phyloP scores from a whole-genome alignment of 1,284 basidiomycete genomes.

The Papiliotrema terrestris region DNA sequence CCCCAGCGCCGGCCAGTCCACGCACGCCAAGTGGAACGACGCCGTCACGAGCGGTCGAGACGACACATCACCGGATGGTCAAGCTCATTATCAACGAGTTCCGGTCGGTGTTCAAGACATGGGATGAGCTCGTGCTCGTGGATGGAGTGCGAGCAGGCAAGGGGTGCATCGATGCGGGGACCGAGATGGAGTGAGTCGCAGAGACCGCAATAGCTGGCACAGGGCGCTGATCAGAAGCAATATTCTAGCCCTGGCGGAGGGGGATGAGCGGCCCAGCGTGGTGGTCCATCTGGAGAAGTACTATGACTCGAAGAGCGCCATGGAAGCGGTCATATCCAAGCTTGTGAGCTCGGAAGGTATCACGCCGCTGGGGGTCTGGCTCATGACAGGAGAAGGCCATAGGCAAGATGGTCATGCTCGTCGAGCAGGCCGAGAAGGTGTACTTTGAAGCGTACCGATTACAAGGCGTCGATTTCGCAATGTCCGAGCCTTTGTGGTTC shows the following conservation, averaged over 20 bases:
- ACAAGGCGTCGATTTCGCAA: conserved; percentile 27
- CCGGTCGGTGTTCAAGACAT: conserved; percentile 28
- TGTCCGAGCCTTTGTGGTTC: conserved; percentile 38
- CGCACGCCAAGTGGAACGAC: background rate
- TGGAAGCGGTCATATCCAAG: conserved; percentile 28
- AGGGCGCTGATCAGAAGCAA: conserved; percentile 22
- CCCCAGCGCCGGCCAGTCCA: conserved; percentile 7
- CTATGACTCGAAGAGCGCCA: conserved; percentile 10
- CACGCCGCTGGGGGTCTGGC: background rate
- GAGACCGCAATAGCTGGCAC: background rate
- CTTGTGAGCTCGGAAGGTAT: conserved; percentile 25
- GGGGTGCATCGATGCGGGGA: conserved; percentile 33
- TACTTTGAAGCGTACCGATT: conserved; percentile 36
- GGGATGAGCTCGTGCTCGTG: conserved; percentile 40
- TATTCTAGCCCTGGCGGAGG: conserved; percentile 25
- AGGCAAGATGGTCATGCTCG: conserved; percentile 27
- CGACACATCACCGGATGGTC: conserved; percentile 43
- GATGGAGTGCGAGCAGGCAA: conserved; percentile 42
- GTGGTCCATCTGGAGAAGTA: conserved; percentile 22
- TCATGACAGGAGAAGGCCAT: conserved; percentile 31
- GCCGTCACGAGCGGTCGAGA: conserved; percentile 16
- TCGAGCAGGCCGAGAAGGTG: conserved; percentile 41
- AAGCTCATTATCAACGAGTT: conserved; percentile 37
- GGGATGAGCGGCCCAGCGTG: conserved; percentile 32
- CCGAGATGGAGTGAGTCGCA: conserved; percentile 37